Base-by-base conservation (phyloP, 2,329 filamentous ascomycete species). In the Venturiaceae sp. region DNA sequence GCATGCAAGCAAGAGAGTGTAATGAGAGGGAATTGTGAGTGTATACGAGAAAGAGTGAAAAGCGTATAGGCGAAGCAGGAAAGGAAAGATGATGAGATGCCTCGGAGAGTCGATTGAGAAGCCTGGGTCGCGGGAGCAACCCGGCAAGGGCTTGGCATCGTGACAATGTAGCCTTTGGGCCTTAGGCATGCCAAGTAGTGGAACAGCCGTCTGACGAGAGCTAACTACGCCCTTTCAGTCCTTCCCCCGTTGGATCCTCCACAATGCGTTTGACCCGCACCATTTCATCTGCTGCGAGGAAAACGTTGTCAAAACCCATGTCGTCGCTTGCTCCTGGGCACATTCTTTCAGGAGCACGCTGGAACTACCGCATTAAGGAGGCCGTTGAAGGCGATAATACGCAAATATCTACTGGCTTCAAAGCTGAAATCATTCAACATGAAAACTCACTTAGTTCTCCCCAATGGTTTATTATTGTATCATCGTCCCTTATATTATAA, bases 301-400 rank as follows among this genome's bases (percentile, higher is more conserved):
- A 41, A 50, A 13, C 53, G 8, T 58, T 60, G 39, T 63, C 52
- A 59, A 59, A 53, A 52, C 55, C 59, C 47, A 62, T 63, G 58
- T 63, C 62, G 57, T 63, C 59, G 14, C 60, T 62, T 59, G 52
- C 62, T 63, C 37, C 61, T 53, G 55, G 54, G 37, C 59, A 58
- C 57, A 55, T 63, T 57, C 39, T 58, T 44, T 28, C 30, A 39
- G 61, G 60, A 28, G 41, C 53, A 44, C 33, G 14, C n/a, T 63
- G 58, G 62, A 59, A 63, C 57, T 63, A 63, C 47, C 62, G 59
- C 55, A 60, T 63, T 33, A 19, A 44, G 5, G 55, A 62, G 36
- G 21, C 37, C 39, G 34, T 63, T 41, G 16, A 57, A 52, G 58
- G 59, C 53, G 61, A 63, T 47, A 60, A 60, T 26, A 62, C 58